phyloP scores from a whole-genome alignment of 371 early-diverging fungal species.

The Syncephalastrum monosporum region DNA sequence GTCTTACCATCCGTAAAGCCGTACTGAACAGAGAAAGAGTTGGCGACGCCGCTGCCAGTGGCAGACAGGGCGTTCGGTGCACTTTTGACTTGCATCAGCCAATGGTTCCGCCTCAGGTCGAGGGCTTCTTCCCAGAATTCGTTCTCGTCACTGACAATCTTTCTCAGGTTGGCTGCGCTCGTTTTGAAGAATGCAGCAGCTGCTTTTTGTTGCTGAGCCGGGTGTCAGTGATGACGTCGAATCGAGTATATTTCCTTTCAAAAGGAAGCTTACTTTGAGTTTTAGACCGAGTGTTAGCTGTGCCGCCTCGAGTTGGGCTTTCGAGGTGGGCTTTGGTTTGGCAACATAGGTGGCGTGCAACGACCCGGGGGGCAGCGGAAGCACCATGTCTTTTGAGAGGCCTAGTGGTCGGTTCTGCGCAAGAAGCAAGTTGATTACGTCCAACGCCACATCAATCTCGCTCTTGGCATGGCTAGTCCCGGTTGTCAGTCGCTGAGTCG shows the following conservation, averaged over 20 bases:
- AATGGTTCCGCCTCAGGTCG: conserved; percentile 60
- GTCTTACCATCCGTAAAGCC: conserved; percentile 58
- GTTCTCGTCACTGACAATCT: conserved; percentile 55
- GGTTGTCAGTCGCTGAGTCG: neutral
- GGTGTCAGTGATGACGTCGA: neutral
- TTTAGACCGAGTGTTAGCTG: conserved; percentile 70
- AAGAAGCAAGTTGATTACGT: conserved; percentile 69
- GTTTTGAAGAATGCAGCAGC: conserved; percentile 59
- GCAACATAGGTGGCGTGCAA: conserved; percentile 58
- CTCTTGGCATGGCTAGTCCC: conserved; percentile 61
- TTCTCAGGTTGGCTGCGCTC: conserved; percentile 50
- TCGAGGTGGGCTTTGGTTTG: conserved; percentile 41
- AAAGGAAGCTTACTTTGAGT: conserved; percentile 32
- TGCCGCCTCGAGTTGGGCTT: conserved; percentile 53
- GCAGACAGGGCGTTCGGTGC: conserved; percentile 9
- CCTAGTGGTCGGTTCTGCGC: conserved; percentile 43
- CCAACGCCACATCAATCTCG: conserved; percentile 73
- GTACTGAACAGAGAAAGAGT: conserved; percentile 51
- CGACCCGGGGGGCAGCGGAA: conserved; percentile 48
- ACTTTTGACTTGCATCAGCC: conserved; percentile 61
- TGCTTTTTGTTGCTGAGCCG: conserved; percentile 52
- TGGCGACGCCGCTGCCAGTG: conserved; percentile 16
- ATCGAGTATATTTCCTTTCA: neutral
- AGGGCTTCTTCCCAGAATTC: conserved; percentile 72
- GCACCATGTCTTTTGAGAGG: conserved; percentile 28